Base-by-base conservation (phyloP, 2,329 filamentous ascomycete species). In the Pseudocercospora fijiensis region DNA sequence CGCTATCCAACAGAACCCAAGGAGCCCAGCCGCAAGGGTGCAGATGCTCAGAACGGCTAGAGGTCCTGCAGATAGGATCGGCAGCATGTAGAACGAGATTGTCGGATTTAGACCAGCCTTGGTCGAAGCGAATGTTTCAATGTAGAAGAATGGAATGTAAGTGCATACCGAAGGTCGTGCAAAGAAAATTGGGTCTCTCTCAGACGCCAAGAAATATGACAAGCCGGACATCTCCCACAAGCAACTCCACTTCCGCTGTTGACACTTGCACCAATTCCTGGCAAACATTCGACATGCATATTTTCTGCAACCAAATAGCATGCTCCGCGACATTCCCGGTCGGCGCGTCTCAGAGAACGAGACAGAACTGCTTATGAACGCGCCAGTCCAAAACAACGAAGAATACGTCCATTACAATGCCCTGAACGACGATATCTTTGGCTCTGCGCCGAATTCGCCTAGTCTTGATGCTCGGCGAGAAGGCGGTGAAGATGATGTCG, bases 391-490 rank as follows among this genome's bases (percentile, higher is more conserved):
- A 24, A 58, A 24, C 33, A 49, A 51, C 53, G 59, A 63, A 52
- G 51, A 59, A 8, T 33, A 58, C 9, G 37, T 58, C 45, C 45
- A 64, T 18, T 10, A 41, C 30, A 58, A 71, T 47, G 71, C 75
- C 37, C 69, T 72, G 1, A 74, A 81, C 45, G 79, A 81, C 69
- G 80, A 82, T 61, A 77, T 83, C 45, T 82, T 82, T 63, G 80
- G 78, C 53, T 81, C 79, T 27, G 76, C 74, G 27, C 78, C 79
- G 3, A 67, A 71, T 4, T 80, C 78, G 2, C 79, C 79, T 3
- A 62, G 65, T 0, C 60, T 69, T 1, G 24, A 47, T n/a, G 63
- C 58, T 10, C 27, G 41, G 16, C 27, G 24, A 24, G 37, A 65
- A 4, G 27, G 52, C 20, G 22, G 28, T 9, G 24, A 20, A 13